phyloP scores from a whole-genome alignment of 306 rosid species.

The cucumber (Cucumis sativus) region DNA sequence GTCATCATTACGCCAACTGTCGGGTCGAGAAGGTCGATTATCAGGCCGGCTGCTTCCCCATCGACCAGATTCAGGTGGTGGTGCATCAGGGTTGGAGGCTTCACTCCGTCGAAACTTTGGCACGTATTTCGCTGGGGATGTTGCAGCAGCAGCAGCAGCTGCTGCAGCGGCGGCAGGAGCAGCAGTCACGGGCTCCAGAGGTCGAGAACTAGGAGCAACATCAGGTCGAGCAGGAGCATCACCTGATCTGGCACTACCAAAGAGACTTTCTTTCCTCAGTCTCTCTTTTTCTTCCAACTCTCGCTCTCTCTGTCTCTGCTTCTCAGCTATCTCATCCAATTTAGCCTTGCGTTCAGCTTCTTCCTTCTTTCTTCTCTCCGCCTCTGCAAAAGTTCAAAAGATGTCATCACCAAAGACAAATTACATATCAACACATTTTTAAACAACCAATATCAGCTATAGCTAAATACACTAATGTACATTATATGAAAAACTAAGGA shows the following conservation, averaged over 20 bases:
- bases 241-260: conserved; percentile 21
- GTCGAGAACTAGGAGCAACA: conserved; percentile 28
- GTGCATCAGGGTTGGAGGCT: conserved; percentile 13
- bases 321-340: conserved; percentile 65
- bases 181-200: conserved; percentile 27
- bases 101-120: conserved; percentile 50
- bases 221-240: conserved; percentile 29
- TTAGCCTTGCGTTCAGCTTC: conserved; percentile 62
- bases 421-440: not conserved
- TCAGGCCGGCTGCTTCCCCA: conserved; percentile 30
- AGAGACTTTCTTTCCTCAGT: conserved; percentile 43
- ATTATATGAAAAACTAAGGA: not conserved
- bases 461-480: not conserved
- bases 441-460: too few relatives aligned
- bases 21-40: conserved; percentile 17
- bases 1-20: conserved; percentile 70
- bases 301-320: conserved; percentile 64
- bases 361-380: conserved; percentile 64
- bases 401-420: not conserved
- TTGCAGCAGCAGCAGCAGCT: conserved; percentile 11
- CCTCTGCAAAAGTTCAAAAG: conserved; percentile 37
- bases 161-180: conserved; percentile 23
- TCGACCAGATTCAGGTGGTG: conserved; percentile 50
- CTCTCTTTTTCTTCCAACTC: conserved; percentile 78
- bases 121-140: conserved; percentile 43